Evolutionary conservation across 441 rosid genomes (phyloP).

Genomic region (Isatis lusitanica): DNA sequence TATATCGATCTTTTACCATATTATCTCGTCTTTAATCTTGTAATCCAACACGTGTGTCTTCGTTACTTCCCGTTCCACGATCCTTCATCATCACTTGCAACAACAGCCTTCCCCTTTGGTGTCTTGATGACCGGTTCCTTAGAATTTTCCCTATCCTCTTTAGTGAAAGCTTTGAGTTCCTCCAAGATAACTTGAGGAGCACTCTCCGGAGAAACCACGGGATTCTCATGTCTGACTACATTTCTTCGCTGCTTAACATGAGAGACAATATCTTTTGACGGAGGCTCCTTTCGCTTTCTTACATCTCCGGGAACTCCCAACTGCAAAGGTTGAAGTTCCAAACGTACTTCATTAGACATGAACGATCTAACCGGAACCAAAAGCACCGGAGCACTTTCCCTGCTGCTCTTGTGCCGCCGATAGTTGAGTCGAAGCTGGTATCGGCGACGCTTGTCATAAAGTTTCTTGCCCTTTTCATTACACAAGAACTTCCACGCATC

Average conservation of each 20-base stretch:
- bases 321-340: neutral
- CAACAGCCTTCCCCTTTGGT: neutral
- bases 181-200: neutral
- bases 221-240: too few relatives aligned
- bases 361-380: neutral
- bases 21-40: neutral
- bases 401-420: neutral
- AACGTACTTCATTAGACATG: neutral
- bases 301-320: neutral
- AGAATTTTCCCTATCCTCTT: neutral
- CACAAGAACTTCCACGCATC: neutral
- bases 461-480: neutral
- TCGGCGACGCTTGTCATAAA: neutral
- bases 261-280: neutral
- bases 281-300: neutral
- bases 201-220: too few relatives aligned
- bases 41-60: neutral
- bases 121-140: neutral
- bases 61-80: neutral
- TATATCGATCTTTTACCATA: neutral
- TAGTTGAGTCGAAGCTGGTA: neutral
- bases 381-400: neutral
- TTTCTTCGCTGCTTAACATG: neutral
- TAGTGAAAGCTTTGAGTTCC: neutral
- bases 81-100: constrained; percentile 4